Evolutionary conservation across 2,329 filamentous ascomycete genomes (phyloP).

Genomic region (Paraphaeosphaeria minitans): DNA sequence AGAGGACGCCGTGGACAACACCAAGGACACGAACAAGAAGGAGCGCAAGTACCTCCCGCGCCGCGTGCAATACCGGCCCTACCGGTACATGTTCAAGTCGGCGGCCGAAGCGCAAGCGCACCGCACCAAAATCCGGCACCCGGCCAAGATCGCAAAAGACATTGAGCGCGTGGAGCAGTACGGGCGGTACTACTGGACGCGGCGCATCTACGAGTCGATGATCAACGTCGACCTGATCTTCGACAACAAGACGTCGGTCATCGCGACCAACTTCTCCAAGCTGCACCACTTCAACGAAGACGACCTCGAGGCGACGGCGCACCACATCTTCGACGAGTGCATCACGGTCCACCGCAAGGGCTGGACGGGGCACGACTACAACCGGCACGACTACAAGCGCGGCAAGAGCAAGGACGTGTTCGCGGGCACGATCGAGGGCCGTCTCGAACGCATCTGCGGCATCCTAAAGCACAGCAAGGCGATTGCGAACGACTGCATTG

Average conservation of each 20-base stretch:
- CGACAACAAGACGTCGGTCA: constrained; percentile 22
- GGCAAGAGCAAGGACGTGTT: constrained; percentile 28
- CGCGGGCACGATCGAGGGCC: constrained; percentile 23
- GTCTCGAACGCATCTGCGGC: constrained; percentile 29
- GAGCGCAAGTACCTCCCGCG: background rate
- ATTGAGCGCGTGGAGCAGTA: constrained; percentile 26
- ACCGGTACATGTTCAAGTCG: constrained; percentile 24
- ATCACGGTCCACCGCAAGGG: constrained; percentile 34
- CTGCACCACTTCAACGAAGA: background rate
- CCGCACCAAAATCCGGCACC: constrained; percentile 22
- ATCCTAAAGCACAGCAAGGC: constrained; percentile 31
- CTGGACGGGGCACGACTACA: constrained; percentile 24
- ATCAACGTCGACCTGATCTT: constrained; percentile 26
- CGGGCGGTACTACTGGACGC: constrained; percentile 39
- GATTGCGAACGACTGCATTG: constrained; percentile 28
- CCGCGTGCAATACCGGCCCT: constrained; percentile 20
- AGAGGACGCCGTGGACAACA: background rate
- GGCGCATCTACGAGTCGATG: constrained; percentile 37
- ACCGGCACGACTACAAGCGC: constrained; percentile 32
- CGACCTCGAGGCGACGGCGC: constrained; percentile 37
- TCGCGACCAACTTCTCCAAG: constrained; percentile 26
- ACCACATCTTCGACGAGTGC: constrained; percentile 35
- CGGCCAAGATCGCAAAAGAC: constrained; percentile 24
- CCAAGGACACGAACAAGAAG: background rate
- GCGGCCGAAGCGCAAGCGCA: constrained; percentile 22